Conservation (phyloP, 192 early-diverging fungal species). For the Helicostylum pulchrum region DNA sequence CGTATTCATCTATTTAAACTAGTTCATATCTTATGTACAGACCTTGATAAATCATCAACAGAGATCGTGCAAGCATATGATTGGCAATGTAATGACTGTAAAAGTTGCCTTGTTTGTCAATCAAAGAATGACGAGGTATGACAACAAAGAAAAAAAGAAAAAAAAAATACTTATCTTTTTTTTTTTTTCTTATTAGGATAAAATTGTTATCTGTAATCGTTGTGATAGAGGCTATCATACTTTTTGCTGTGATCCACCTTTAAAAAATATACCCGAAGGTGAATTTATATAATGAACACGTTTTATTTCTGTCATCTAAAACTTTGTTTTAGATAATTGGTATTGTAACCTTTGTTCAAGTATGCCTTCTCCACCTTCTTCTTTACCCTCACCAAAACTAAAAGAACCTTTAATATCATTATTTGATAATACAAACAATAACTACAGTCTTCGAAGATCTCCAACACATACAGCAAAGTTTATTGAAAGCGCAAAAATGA, state of each 20-base stretch:
- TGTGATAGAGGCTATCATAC: conserved; percentile 50
- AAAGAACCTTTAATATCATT: neutral
- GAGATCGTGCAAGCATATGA: conserved; percentile 33
- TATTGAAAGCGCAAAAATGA: neutral
- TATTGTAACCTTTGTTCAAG: conserved; percentile 37
- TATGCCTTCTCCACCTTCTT: conserved; percentile 20
- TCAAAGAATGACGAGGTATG: conserved; percentile 43
- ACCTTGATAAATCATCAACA: conserved; percentile 31
- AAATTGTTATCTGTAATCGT: conserved; percentile 45
- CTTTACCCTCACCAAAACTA: conserved; percentile 3
- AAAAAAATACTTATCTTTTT: neutral
- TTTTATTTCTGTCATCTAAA: neutral
- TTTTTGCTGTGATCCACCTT: conserved; percentile 40
- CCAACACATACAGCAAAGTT: neutral
- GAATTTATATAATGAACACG: conserved; percentile 12
- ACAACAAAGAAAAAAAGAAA: neutral
- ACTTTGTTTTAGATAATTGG: conserved; percentile 35
- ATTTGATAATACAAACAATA: conserved; percentile 10
- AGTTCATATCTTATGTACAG: conserved; percentile 46
- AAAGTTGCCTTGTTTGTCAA: conserved; percentile 46
- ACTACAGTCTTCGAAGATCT: conserved; percentile 24
- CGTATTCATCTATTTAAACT: neutral
- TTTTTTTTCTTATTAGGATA: conserved; percentile 32
- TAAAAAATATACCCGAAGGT: conserved; percentile 41
- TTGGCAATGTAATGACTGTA: conserved; percentile 54